Base-by-base conservation (phyloP, 1,139 yeast genomes). In the Taphrina communis region DNA sequence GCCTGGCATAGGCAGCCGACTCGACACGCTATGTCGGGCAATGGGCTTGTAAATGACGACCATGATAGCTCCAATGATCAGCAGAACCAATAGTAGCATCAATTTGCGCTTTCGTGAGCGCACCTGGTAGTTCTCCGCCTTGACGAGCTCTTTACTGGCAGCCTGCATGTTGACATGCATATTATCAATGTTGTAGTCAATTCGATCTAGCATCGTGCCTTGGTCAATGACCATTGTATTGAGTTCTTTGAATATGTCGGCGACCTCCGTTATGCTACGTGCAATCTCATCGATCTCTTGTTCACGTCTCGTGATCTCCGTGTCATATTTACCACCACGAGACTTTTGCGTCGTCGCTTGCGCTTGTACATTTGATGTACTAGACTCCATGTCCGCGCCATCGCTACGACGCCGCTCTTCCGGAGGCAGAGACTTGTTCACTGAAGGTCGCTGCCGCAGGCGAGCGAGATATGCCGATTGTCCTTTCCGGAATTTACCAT, bases 221-320 rank as follows among this genome's bases (percentile, higher is more conserved):
- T 94, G 99, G 76, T 95, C 98, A 70, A 94, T 90, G 63, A 94
- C 92, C 83, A 95, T 83, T 42, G 87, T 85, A 75, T 95, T 98
- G 85, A 94, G 85, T 76, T 95, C 98, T 76, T 90, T 89, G 80
- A 94, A 94, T 68, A 95, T 94, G 1, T 95, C 91, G 57, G 95
- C 89, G 1, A 94, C 89, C 77, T 94, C 99, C 44, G 94, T 81
- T 56, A 94, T 96, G 58, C 97, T 97, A 82, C 90, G 91, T 2
- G 99, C 98, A 69, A 95, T 83, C 74, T 88, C 89, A 39, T 89
- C 88, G 63, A 95, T 94, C 75, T 94, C 99, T 68, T 86, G 84
- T 76, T 94, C 99, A 70, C 99, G 82, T 73, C 89, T 92, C 69
- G 86, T 84, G 53, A 90, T 79, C 70, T 81, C 76, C 17, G 71